These are phyloP conservation scores for Anethum foeniculum DNA, from an alignment of 140 eudicot genomes.

Conservation along the genomic window DNA sequence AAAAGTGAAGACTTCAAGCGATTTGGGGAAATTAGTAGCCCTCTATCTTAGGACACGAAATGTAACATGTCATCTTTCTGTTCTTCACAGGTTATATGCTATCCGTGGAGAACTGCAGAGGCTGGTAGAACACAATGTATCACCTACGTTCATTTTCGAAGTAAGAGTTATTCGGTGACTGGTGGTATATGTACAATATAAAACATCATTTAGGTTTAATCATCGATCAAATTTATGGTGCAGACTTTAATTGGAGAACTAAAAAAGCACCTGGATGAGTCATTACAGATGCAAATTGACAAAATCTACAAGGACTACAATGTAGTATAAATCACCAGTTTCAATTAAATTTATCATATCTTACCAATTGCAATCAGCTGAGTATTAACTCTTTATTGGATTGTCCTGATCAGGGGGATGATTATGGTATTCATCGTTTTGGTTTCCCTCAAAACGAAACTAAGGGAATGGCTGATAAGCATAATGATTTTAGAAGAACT, in stretches of 20 bases:
- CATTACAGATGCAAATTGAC: constrained; percentile 32
- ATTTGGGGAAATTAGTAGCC: not conserved
- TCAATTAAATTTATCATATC: not conserved
- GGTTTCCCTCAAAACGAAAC: constrained; percentile 15
- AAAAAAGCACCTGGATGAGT: constrained; percentile 35
- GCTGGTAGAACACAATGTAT: constrained; percentile 64
- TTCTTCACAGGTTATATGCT: constrained; percentile 46
- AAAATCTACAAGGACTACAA: constrained; percentile 38
- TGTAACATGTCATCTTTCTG: not conserved
- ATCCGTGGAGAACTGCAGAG: constrained; percentile 57
- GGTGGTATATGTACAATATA: not conserved
- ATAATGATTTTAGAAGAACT: constrained; percentile 35
- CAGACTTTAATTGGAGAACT: constrained; percentile 55
- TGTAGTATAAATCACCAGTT: constrained; percentile 38
- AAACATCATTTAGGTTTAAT: not conserved
- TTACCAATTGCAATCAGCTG: not conserved
- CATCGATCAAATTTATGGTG: constrained; percentile 9
- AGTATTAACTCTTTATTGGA: not conserved
- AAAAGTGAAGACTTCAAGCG: not conserved
- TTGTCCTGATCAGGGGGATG: constrained; percentile 27
- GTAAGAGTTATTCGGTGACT: constrained; percentile 24
- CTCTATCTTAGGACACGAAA: no score
- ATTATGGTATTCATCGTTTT: constrained; percentile 13
- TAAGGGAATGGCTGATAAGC: constrained; percentile 22
- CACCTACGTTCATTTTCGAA: constrained; percentile 52